Conservation (phyloP, 495 filamentous ascomycete species). For the Trichoderma parareesei region DNA sequence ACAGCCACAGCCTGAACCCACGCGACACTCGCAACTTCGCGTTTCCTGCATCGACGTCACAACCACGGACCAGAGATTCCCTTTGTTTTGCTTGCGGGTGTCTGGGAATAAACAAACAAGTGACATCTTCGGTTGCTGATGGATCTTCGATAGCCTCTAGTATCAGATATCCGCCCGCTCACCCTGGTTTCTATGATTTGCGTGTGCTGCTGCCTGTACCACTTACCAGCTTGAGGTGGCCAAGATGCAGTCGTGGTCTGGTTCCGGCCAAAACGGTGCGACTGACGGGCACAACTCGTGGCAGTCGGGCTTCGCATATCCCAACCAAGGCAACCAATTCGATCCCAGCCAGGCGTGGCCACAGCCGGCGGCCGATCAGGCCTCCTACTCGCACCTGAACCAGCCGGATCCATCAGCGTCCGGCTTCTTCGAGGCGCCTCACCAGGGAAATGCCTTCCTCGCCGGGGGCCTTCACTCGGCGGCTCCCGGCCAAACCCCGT, state of each 20-base stretch:
- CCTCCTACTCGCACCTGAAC: slow-evolving; percentile 14
- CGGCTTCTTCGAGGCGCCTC: slow-evolving; percentile 2
- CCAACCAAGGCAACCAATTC: slow-evolving; percentile 17
- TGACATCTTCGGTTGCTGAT: not conserved
- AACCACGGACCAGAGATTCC: not conserved
- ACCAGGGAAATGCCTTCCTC: slow-evolving; percentile 6
- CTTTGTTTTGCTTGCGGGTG: not conserved
- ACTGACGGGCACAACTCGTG: slow-evolving; percentile 15
- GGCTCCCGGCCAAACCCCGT: not conserved
- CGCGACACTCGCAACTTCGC: not conserved
- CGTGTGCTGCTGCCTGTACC: slow-evolving; percentile 2
- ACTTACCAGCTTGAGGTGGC: not conserved
- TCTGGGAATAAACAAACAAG: not conserved
- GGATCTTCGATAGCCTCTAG: not conserved
- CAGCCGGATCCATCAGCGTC: slow-evolving; percentile 12
- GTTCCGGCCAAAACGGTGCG: slow-evolving; percentile 5
- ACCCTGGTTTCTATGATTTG: not conserved
- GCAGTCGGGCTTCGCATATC: slow-evolving; percentile 12
- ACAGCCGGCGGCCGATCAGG: not conserved
- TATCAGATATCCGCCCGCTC: not conserved
- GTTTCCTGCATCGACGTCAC: slow-evolving; percentile 5
- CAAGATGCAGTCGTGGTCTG: slow-evolving; percentile 14
- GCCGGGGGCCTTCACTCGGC: not conserved
- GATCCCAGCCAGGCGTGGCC: slow-evolving; percentile 14
- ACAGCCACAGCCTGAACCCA: not conserved